phyloP scores from a whole-genome alignment of 75 land plant species.

The Picea sitchensis region DNA sequence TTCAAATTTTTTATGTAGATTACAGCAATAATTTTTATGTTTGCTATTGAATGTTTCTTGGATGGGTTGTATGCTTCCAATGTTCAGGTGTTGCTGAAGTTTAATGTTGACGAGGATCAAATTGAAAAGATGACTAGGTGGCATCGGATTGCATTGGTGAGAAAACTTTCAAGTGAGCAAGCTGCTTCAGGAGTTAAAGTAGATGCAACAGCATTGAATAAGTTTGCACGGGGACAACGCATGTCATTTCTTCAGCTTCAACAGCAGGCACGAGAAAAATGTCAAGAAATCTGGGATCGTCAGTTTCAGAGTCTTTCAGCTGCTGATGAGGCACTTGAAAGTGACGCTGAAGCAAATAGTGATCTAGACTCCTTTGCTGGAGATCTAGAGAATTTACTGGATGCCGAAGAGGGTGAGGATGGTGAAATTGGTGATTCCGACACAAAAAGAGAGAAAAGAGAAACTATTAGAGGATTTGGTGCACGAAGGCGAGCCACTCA shows the following conservation, averaged over 20 bases:
- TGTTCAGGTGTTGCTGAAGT: slow-evolving; percentile 80
- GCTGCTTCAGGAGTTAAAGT: slow-evolving; percentile 85
- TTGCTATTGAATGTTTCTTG: too few species aligned
- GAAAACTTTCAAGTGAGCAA: slow-evolving; percentile 98
- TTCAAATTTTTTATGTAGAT: too few species aligned
- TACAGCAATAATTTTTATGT: too few species aligned
- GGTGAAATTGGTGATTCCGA: slow-evolving; percentile 44
- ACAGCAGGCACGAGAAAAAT: slow-evolving; percentile 94
- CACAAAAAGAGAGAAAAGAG: slow-evolving; percentile 54
- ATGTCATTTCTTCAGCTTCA: slow-evolving; percentile 97
- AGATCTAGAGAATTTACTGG: slow-evolving; percentile 93
- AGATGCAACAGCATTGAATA: slow-evolving; percentile 74
- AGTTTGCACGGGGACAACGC: slow-evolving; percentile 96
- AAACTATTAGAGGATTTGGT: slow-evolving; percentile 73
- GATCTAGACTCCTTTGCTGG: slow-evolving; percentile 99
- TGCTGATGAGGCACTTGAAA: slow-evolving; percentile 73
- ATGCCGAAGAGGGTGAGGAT: slow-evolving; percentile 93
- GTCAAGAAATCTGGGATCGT: slow-evolving; percentile 98
- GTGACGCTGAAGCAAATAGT: slow-evolving; percentile 91
- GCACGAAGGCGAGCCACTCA: slow-evolving; percentile 64
- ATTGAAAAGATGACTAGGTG: slow-evolving; percentile 91
- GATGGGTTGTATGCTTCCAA: background rate
- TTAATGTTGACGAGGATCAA: slow-evolving; percentile 83
- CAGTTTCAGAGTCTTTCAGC: slow-evolving; percentile 86
- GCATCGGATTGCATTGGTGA: slow-evolving; percentile 97